Conservation (phyloP, 257 asterid genomes). For the Rhazya stricta region DNA sequence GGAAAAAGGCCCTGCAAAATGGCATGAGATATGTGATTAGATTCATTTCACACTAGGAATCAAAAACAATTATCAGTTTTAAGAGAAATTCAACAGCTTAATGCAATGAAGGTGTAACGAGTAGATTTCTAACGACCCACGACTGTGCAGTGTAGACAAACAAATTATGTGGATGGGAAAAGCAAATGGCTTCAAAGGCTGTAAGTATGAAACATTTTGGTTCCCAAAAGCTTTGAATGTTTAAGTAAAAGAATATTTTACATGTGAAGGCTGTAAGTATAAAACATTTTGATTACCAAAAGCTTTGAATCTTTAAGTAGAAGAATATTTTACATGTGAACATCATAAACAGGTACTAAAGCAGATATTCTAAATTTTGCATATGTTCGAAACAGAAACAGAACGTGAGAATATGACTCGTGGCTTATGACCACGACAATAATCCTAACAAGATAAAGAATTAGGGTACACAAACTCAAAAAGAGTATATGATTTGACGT, state of each 20-base stretch:
- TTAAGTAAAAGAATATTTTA: background rate
- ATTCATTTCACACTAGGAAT: background rate
- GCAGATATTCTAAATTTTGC: background rate
- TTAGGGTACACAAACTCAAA: background rate
- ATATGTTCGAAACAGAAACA: background rate
- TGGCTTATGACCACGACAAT: background rate
- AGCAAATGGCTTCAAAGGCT: background rate
- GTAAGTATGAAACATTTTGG: background rate
- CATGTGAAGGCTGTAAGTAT: background rate
- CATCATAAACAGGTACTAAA: background rate
- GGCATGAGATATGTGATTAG: background rate
- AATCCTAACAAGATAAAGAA: background rate
- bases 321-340: background rate
- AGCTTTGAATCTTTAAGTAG: too few relatives aligned
- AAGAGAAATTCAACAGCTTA: background rate
- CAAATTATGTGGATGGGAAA: background rate
- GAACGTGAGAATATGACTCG: background rate
- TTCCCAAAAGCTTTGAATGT: background rate
- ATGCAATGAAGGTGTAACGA: background rate
- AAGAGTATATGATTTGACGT: background rate
- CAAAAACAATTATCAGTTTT: background rate
- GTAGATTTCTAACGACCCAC: background rate
- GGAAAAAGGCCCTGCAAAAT: constrained; percentile 80
- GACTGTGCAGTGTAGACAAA: background rate
- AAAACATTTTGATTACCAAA: background rate